These are phyloP conservation scores for Diplogelasinospora grovesii DNA, from an alignment of 495 filamentous ascomycete species.

Conservation along the genomic window DNA sequence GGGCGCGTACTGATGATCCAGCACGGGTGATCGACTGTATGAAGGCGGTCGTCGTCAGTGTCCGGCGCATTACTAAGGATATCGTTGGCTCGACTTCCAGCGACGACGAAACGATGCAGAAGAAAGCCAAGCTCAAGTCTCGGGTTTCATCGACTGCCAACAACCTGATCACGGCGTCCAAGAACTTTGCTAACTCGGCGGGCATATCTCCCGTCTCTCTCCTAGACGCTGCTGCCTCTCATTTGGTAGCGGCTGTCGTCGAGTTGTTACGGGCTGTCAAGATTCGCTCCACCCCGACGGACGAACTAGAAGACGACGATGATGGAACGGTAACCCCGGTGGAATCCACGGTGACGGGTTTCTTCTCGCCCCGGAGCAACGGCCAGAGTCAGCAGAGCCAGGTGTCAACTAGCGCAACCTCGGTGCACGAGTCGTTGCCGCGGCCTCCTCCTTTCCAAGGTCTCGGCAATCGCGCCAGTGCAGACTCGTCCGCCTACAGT, in stretches of 20 bases:
- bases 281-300: constrained; percentile 65
- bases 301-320: constrained; percentile 71
- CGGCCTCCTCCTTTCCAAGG: constrained; percentile 45
- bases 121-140: constrained; percentile 62
- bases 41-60: constrained; percentile 71
- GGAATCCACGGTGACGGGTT: constrained; percentile 44
- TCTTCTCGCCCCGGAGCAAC: constrained; percentile 44
- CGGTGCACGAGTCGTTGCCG: constrained; percentile 31
- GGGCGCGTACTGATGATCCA: constrained; percentile 65
- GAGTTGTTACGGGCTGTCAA: constrained; percentile 79
- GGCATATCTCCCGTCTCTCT: constrained; percentile 93
- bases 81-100: constrained; percentile 52
- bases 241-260: constrained; percentile 77
- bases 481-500: constrained; percentile 50
- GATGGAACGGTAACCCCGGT: constrained; percentile 51
- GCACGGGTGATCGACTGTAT: constrained; percentile 68
- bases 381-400: constrained; percentile 29
- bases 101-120: constrained; percentile 39
- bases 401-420: constrained; percentile 21
- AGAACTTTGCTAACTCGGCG: constrained; percentile 73
- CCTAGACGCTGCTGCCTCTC: constrained; percentile 90
- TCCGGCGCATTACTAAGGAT: constrained; percentile 74
- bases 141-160: constrained; percentile 87
- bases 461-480: constrained; percentile 35
- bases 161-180: constrained; percentile 88